phyloP scores from a whole-genome alignment of 805 yeast genomes.

The Sugiyamaella lignohabitans region DNA sequence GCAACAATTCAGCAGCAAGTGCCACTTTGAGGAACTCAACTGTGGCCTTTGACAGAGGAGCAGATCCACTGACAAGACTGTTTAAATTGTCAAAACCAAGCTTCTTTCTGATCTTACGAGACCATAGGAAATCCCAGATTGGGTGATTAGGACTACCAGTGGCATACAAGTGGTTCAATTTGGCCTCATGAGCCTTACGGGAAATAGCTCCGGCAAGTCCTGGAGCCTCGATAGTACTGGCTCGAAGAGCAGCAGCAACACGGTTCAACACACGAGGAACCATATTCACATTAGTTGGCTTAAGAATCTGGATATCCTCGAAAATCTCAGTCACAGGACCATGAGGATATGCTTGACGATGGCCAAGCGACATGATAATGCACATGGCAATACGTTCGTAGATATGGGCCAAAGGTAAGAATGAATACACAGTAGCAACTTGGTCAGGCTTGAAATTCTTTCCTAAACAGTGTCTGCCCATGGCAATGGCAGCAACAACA shows the following conservation, averaged over 20 bases:
- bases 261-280: slow-evolving; percentile 63
- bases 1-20: slow-evolving; percentile 47
- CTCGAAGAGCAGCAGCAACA: slow-evolving; percentile 55
- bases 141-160: slow-evolving; percentile 36
- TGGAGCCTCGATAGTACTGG: slow-evolving; percentile 38
- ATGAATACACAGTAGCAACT: slow-evolving; percentile 28
- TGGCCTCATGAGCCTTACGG: slow-evolving; percentile 39
- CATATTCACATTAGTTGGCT: slow-evolving; percentile 48
- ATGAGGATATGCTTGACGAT: slow-evolving; percentile 49
- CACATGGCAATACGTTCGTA: slow-evolving; percentile 47
- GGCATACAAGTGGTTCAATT: slow-evolving; percentile 30
- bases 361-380: slow-evolving; percentile 42
- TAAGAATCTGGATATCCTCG: slow-evolving; percentile 50
- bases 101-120: slow-evolving; percentile 39
- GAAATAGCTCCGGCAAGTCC: slow-evolving; percentile 41
- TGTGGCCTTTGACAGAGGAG: slow-evolving; percentile 62
- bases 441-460: slow-evolving; percentile 30
- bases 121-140: slow-evolving; percentile 34
- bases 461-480: slow-evolving; percentile 21
- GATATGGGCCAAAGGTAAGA: slow-evolving; percentile 54
- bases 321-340: slow-evolving; percentile 47
- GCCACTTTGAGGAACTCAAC: slow-evolving; percentile 56
- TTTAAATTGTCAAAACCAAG: slow-evolving; percentile 44
- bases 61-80: slow-evolving; percentile 50
- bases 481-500: slow-evolving; percentile 42